These are phyloP conservation scores for Neonothopanus nambi DNA, from an alignment of 1,284 basidiomycete genomes.

Conservation along the genomic window DNA sequence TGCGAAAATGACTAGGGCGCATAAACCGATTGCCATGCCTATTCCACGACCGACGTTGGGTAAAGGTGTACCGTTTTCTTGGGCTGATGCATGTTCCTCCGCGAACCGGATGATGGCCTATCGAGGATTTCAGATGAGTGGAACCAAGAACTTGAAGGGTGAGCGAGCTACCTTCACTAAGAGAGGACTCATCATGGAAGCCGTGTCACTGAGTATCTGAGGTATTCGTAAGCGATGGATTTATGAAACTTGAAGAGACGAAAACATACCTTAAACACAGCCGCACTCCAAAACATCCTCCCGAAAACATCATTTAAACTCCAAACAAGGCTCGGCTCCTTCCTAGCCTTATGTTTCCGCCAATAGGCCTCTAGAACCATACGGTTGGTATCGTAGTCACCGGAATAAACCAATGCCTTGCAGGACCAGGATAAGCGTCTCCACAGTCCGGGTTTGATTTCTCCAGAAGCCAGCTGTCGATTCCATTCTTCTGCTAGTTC, in stretches of 20 bases:
- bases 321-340: conserved; percentile 58
- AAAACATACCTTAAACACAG: conserved; percentile 46
- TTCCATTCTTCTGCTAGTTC: conserved; percentile 57
- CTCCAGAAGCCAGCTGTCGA: conserved; percentile 45
- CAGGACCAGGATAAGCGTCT: conserved; percentile 44
- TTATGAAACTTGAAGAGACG: not conserved
- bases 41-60: conserved; percentile 66
- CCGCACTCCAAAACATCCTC: conserved; percentile 69
- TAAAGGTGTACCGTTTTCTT: conserved; percentile 29
- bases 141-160: not conserved
- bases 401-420: conserved; percentile 33
- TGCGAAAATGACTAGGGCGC: conserved; percentile 58
- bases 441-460: conserved; percentile 39
- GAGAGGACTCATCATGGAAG: conserved; percentile 67
- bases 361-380: conserved; percentile 45
- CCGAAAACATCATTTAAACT: conserved; percentile 75
- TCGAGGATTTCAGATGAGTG: not conserved
- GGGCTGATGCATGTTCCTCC: conserved; percentile 44
- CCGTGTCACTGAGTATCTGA: conserved; percentile 56
- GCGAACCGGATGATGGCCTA: conserved; percentile 70
- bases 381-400: conserved; percentile 24
- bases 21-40: conserved; percentile 72
- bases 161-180: conserved; percentile 50
- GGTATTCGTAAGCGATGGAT: conserved; percentile 3
- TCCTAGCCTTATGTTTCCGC: conserved; percentile 49